Evolutionary conservation across 176 grass and related monocot species (phyloP).

Genomic region (Oryza glumipatula): DNA sequence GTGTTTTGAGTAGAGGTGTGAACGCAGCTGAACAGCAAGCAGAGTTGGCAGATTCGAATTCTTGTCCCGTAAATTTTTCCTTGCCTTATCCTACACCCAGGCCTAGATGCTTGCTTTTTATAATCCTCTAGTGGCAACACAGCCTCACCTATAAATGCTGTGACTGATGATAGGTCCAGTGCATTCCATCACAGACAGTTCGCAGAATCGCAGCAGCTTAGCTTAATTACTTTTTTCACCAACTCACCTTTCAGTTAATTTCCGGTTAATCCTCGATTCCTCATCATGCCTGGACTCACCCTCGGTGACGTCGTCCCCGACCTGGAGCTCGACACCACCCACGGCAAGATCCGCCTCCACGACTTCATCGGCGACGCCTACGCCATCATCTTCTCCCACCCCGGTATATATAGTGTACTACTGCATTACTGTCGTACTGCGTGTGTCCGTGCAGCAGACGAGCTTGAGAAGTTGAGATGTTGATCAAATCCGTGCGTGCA

Average conservation of each 20-base stretch:
- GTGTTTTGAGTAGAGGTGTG: neutral
- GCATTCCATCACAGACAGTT: neutral
- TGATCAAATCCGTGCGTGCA: neutral
- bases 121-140: neutral
- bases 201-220: too few species aligned
- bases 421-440: too few species aligned
- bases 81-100: neutral
- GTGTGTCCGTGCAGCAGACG: too few species aligned
- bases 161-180: neutral
- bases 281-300: slow-evolving; percentile 80
- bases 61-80: neutral
- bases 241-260: too few species aligned
- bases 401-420: slow-evolving; percentile 24
- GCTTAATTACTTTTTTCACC: neutral
- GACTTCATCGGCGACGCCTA: slow-evolving; percentile 69
- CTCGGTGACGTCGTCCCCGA: slow-evolving; percentile 84
- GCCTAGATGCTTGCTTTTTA: neutral
- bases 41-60: neutral
- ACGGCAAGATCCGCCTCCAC: slow-evolving; percentile 75
- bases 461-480: too few species aligned
- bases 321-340: slow-evolving; percentile 85
- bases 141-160: neutral
- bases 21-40: neutral
- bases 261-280: too few species aligned
- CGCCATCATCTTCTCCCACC: slow-evolving; percentile 92